Evolutionary conservation across 2,329 filamentous ascomycete species (phyloP), one percentile per base, ranked within the genome.

Genomic region (Macroventuria anomochaeta): DNA sequence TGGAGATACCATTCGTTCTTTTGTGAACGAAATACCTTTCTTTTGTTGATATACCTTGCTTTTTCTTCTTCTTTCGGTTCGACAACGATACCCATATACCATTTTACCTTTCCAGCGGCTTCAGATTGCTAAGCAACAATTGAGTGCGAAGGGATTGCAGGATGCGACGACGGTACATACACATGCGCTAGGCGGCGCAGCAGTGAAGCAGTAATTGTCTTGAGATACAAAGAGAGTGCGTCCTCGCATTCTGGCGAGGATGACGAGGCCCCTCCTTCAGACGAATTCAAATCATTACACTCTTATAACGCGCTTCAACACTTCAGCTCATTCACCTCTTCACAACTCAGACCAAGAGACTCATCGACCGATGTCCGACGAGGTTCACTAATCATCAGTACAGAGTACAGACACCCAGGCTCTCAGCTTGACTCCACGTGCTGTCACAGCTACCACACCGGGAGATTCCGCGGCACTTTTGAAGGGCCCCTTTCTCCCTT

Each of bases 31-130:
- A 43, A 60, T 59, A 57, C 20, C 43, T 63, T 64, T 61, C 53
- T 52, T 63, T 53, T 64, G 55, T 67, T 57, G 43, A 56, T 58
- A 58, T 39, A 51, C 29, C 55, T 61, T 47, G 38, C 48, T 54
- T 46, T 61, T 59, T 60, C 63, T 55, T 53, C 53, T 58, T 60
- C 48, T 60, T 64, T 52, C 51, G 63, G 64, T 64, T 65, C 62
- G 60, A 65, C 58, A 55, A 72, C 68, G 71, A 74, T 74, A 74
- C 71, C 71, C 71, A 74, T 72, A 67, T 63, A 68, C 62, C 59
- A 64, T 59, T 64, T 59, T 53, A 56, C 50, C 43, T 56, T 67
- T 59, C 40, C 46, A 61, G 59, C 56, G 60, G 63, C 55, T 57
- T 59, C 61, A 63, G 58, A 66, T 60, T 65, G 63, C 57, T 54